Evolutionary conservation across 768 basidiomycete species (phyloP).

Genomic region (Amanita fuliginea): DNA sequence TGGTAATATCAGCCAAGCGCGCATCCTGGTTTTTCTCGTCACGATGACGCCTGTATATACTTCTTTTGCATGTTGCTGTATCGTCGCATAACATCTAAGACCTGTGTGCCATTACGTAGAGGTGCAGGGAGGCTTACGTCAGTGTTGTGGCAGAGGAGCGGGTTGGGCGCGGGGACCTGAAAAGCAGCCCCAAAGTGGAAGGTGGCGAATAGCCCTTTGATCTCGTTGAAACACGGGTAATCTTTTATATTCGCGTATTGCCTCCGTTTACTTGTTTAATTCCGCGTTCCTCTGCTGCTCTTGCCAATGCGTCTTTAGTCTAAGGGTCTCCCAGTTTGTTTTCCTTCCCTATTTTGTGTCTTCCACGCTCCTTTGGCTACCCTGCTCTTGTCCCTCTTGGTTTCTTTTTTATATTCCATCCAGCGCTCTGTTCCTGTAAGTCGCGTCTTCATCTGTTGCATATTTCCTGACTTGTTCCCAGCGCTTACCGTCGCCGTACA

Average conservation of each 20-base stretch:
- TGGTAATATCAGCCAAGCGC: constrained; percentile 59
- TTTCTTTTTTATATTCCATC: neutral
- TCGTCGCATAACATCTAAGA: constrained; percentile 14
- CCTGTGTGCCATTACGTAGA: constrained; percentile 3
- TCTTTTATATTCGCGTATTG: constrained; percentile 17
- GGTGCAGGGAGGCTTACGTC: constrained; percentile 9
- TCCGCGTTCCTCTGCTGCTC: constrained; percentile 11
- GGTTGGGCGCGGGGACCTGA: constrained; percentile 24
- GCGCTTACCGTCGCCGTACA: constrained; percentile 7
- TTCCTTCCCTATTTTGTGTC: constrained; percentile 4
- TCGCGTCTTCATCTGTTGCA: constrained; percentile 12
- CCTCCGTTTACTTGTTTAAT: constrained; percentile 19
- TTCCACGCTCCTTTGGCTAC: constrained; percentile 8
- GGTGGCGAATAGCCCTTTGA: constrained; percentile 21
- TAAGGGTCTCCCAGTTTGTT: constrained; percentile 12
- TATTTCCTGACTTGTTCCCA: constrained; percentile 15
- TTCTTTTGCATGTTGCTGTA: constrained; percentile 7
- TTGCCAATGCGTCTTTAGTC: constrained; percentile 10
- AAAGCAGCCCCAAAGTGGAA: constrained; percentile 13
- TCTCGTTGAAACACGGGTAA: constrained; percentile 29
- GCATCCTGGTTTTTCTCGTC: constrained; percentile 93
- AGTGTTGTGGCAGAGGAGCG: constrained; percentile 8
- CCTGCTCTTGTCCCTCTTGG: constrained; percentile 5
- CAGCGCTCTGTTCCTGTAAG: constrained; percentile 12
- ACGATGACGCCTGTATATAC: constrained; percentile 31